Base-by-base conservation (phyloP, 306 rosid species). In the Delonix regia region DNA sequence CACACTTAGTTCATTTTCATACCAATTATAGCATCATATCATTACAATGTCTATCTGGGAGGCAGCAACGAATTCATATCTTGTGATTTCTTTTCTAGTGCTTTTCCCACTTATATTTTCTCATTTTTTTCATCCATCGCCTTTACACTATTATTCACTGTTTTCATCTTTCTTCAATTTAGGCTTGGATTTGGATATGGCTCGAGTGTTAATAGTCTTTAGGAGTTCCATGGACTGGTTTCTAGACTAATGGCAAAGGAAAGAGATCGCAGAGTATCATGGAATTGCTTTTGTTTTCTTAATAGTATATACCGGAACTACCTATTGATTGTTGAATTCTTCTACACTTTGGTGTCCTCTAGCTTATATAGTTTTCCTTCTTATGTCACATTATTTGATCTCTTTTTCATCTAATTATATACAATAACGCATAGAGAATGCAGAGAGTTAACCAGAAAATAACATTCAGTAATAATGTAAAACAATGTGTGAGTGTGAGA, bases 31-130 rank as follows among this genome's bases (percentile, higher is more conserved):
- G 70, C 28, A 64, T 38, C 49, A 38, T 38, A 64, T 64, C 70
- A 64, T 64, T 64, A 36, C 70, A 64, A 38, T 19, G 49, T n/a
- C 70, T 19, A 38, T 38, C 70, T 19, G 49, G 70, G 70, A 64
- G 38, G 18, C 49, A n/a, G 28, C 28, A 64, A 38, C 25, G 18
- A 2, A 63, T 63, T 25, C n/a, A 25, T 57, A 33, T 57, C 45
- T 48, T 56, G 36, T 57, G 64, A 57, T 57, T 57, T 25, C 63
- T 22, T 56, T 24, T 57, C 38, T 25, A 13, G 64, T 57, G 25
- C 41, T 30, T 27, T 14, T 13, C 8, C 30, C 12, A 27, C 11
- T 60, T 52, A 0, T 30, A 1, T 27, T 5, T 27, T 28, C 65
- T 13, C 65, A 0, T 59, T 7, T 59, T 5, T 1, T 51, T 5